Percentiles rank a stretch among this genome's conserved stretches.
These are phyloP conservation scores for Coleophoma crateriformis DNA, from an alignment of 2,329 filamentous ascomycete genomes.

Conservation along the genomic window DNA sequence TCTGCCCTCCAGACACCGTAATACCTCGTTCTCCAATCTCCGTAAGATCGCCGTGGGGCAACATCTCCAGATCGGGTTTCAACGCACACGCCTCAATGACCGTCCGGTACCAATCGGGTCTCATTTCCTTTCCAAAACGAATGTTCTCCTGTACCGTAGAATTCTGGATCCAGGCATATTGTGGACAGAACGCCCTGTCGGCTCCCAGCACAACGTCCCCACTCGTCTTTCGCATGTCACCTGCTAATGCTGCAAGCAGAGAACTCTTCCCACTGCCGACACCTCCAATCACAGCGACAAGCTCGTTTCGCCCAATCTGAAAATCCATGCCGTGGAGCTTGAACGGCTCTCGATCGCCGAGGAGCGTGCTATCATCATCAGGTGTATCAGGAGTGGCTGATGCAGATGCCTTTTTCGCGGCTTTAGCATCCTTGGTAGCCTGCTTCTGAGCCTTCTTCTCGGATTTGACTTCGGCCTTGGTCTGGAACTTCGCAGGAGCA, in stretches of 20 bases:
- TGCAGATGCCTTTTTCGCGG: slow-evolving; percentile 3
- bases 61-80: slow-evolving; percentile 56
- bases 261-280: slow-evolving; percentile 60
- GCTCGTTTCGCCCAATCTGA: slow-evolving; percentile 41
- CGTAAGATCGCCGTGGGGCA: slow-evolving; percentile 56
- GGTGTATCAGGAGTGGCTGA: slow-evolving; percentile 25
- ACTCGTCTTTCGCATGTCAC: slow-evolving; percentile 57
- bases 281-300: slow-evolving; percentile 48
- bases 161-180: slow-evolving; percentile 68
- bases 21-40: slow-evolving; percentile 66
- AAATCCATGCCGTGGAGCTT: slow-evolving; percentile 41
- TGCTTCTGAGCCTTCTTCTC: slow-evolving; percentile 38
- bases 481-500: slow-evolving; percentile 46
- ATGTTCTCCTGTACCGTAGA: slow-evolving; percentile 42
- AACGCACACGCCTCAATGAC: slow-evolving; percentile 62
- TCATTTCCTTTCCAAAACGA: slow-evolving; percentile 26
- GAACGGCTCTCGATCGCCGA: slow-evolving; percentile 52
- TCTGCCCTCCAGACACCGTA: slow-evolving; percentile 60
- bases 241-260: slow-evolving; percentile 55
- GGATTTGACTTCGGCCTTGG: slow-evolving; percentile 32
- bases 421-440: slow-evolving; percentile 31
- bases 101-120: slow-evolving; percentile 53
- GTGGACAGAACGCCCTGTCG: slow-evolving; percentile 56
- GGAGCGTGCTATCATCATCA: slow-evolving; percentile 46
- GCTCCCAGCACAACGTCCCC: slow-evolving; percentile 45